Evolutionary conservation across 2,329 filamentous ascomycete genomes (phyloP).

Genomic region (Pyrenophora teres): DNA sequence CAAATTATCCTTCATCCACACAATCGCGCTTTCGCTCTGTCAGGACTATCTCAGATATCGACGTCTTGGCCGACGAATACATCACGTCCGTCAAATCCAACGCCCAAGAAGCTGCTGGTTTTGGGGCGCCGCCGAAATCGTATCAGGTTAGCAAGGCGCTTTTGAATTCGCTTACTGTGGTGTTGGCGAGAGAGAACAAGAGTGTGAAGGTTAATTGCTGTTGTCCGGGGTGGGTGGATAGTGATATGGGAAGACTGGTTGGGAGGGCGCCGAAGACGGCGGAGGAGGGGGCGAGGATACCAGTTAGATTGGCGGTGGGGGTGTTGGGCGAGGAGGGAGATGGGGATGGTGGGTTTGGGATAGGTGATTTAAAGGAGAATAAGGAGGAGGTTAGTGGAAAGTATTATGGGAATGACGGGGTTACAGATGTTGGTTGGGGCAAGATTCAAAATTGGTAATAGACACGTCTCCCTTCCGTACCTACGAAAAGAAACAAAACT

Average conservation of each 20-base stretch:
- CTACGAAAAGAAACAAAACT: no score
- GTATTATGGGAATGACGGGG: conserved; percentile 21
- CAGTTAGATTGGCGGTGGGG: conserved; percentile 20
- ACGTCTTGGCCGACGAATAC: conserved; percentile 10
- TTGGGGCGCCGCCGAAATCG: conserved; percentile 15
- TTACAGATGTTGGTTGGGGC: conserved; percentile 18
- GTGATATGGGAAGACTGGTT: conserved; percentile 27
- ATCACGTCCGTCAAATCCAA: not conserved
- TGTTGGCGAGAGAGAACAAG: conserved; percentile 16
- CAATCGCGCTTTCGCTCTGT: not conserved
- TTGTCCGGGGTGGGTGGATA: conserved; percentile 32
- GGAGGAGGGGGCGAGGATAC: conserved; percentile 22
- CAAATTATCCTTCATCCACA: no score
- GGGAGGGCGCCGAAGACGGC: conserved; percentile 25
- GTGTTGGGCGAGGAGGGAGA: conserved; percentile 19
- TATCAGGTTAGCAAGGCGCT: conserved; percentile 35
- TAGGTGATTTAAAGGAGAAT: no score
- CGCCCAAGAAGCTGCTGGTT: conserved; percentile 9
- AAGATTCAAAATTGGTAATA: conserved; percentile 19
- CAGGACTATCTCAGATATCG: conserved; percentile 1
- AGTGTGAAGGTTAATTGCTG: conserved; percentile 17
- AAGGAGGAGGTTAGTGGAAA: conserved; percentile 14
- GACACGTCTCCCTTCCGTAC: no score
- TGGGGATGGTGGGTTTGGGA: conserved; percentile 6
- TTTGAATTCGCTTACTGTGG: conserved; percentile 20